Evolutionary conservation across 306 rosid species (phyloP), one percentile per base, ranked within the genome.

Genomic region (Dryas alaskensis): DNA sequence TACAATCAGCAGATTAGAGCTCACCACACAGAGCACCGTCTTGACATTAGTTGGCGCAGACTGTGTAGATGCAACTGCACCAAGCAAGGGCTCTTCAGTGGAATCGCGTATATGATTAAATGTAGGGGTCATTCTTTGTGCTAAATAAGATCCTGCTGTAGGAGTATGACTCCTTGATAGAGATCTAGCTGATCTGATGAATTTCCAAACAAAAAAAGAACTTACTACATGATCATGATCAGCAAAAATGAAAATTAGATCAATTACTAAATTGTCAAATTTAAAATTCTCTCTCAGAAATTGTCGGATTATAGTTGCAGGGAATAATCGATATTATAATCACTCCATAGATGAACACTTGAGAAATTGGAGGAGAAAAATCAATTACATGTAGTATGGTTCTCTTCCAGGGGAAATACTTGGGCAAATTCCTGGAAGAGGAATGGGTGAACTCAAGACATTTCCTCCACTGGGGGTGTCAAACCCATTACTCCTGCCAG

Each of bases 151-250:
- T 69, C 89, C 89, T 4, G 86, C 77, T 51, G 89, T 63, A 60
- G 98, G 90, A 68, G 98, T 89, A 69, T 82, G 84, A 85, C 90
- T 86, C 67, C 70, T 81, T 19, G 95, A 84, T 64, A 90, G 82
- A 84, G 89, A 88, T 77, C 98, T 90, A 66, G 97, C 98, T 1
- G 98, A 89, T 81, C 97, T 92, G 82, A 73, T 79, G 76, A 65
- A 78, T 78, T 73, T 67, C 67, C 65, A 71, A 19, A 59, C 44
- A 79, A 58, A 46, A 11, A 39, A 12, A 59, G 17, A 25, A n/a
- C 64, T 57, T 10, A 8, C 9, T 10, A 52, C 47, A 58, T 46
- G 53, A 47, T 27, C 66, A 52, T 12, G 6, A 13, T 64, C 17
- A 16, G n/a, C 54, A 14, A 53, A 55, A 53, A 10, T 67, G 67